A percentile compares a stretch with the other conserved stretches of the same genome.
Evolutionary conservation across 225 moss, liverwort and hornwort genomes (phyloP).

Genomic region (Sphagnum contortum): DNA sequence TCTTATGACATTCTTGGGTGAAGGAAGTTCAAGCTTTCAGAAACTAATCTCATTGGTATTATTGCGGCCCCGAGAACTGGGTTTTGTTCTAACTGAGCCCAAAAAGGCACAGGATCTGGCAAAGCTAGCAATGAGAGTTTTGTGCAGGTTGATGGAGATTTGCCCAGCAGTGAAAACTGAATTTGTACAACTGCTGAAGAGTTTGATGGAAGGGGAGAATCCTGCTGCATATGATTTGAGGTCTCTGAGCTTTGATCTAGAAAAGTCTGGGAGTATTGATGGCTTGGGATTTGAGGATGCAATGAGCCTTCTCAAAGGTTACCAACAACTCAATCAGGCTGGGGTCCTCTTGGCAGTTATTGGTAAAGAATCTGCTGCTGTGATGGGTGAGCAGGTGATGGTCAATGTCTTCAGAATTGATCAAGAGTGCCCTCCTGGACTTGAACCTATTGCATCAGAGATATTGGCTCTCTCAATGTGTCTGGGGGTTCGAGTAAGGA

Average conservation of each 20-base stretch:
- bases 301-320: constrained; percentile 72
- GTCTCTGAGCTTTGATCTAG: constrained; percentile 31
- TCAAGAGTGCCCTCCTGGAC: constrained; percentile 71
- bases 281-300: constrained; percentile 48
- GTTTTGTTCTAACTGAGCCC: constrained; percentile 54
- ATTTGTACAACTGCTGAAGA: constrained; percentile 41
- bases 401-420: constrained; percentile 46
- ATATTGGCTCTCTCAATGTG: constrained; percentile 61
- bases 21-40: constrained; percentile 34
- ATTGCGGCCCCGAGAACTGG: constrained; percentile 59
- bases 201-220: constrained; percentile 36
- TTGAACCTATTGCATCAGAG: constrained; percentile 67
- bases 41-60: constrained; percentile 45
- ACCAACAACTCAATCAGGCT: constrained; percentile 60
- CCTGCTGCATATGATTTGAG: constrained; percentile 36
- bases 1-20: constrained; percentile 29
- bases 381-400: constrained; percentile 57
- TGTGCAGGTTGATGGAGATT: constrained; percentile 45
- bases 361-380: constrained; percentile 46
- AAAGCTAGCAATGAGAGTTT: constrained; percentile 42
- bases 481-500: constrained; percentile 45
- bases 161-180: constrained; percentile 42
- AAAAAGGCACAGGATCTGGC: constrained; percentile 61
- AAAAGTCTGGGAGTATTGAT: constrained; percentile 17
- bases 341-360: constrained; percentile 43